A percentile compares a stretch with the other conserved stretches of the same genome.
Conservation (phyloP, 768 basidiomycete species). For the Stropharia rugosoannulata region DNA sequence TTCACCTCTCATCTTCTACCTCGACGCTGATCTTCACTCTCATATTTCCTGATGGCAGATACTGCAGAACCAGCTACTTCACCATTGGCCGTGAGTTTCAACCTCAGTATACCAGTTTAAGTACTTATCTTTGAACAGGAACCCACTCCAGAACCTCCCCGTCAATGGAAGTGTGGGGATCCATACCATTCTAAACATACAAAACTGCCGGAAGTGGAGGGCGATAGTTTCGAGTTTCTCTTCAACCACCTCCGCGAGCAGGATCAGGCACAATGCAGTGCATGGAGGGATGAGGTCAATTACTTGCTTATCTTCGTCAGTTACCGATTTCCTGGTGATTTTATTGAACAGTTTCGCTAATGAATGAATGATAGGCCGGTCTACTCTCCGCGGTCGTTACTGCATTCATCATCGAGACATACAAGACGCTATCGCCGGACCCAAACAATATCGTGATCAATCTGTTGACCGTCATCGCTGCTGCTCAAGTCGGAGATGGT, state of each 20-base stretch:
- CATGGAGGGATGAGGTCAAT: conserved; percentile 18
- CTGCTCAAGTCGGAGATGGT: too few species aligned
- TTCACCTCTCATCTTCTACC: too few species aligned
- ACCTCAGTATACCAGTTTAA: too few species aligned
- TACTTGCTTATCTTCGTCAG: conserved; percentile 19
- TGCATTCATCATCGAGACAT: conserved; percentile 19
- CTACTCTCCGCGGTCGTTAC: conserved; percentile 19
- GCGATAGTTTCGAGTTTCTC: not conserved
- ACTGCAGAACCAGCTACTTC: too few species aligned
- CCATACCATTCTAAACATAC: not conserved
- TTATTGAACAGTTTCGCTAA: not conserved
- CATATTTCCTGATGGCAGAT: too few species aligned
- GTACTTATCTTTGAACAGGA: too few species aligned
- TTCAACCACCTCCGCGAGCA: not conserved
- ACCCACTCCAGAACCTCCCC: too few species aligned
- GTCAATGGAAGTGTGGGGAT: conserved; percentile 1
- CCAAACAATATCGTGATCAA: conserved; percentile 3
- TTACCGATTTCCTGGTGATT: not conserved
- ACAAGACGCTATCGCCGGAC: conserved; percentile 12
- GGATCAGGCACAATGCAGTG: conserved; percentile 1
- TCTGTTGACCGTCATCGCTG: not conserved
- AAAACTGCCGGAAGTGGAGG: not conserved
- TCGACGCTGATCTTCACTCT: too few species aligned
- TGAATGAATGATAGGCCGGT: conserved; percentile 13
- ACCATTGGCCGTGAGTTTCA: too few species aligned